Conservation (phyloP, 352 stramenopile species). For the Aphanomyces astaci region DNA sequence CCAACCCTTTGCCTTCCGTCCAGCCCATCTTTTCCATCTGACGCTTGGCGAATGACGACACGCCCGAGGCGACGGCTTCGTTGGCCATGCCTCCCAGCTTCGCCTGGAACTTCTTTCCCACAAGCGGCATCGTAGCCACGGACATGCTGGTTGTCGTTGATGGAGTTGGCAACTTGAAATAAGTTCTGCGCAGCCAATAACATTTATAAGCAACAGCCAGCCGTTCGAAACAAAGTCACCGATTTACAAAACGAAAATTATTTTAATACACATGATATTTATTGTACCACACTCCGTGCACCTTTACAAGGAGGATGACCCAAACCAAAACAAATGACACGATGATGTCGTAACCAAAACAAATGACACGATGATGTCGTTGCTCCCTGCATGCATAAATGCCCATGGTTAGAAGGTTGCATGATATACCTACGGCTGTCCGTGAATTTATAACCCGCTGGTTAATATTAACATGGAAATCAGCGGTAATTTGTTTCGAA, state of each 20-base stretch:
- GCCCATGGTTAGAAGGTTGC: neutral
- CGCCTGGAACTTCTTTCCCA: slow-evolving; percentile 78
- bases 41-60: slow-evolving; percentile 71
- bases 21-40: slow-evolving; percentile 96
- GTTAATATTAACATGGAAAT: neutral
- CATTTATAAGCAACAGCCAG: too few species aligned
- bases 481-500: neutral
- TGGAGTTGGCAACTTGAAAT: neutral
- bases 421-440: neutral
- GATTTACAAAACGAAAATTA: too few species aligned
- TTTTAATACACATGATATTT: too few species aligned
- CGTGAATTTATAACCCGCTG: neutral
- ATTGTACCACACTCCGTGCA: too few species aligned
- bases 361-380: too few species aligned
- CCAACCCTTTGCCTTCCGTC: slow-evolving; percentile 91
- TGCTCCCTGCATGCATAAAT: neutral
- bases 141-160: slow-evolving; percentile 8
- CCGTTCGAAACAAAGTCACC: too few species aligned
- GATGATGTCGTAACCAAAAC: too few species aligned
- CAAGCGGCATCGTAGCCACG: slow-evolving; percentile 42
- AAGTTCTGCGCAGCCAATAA: too few species aligned
- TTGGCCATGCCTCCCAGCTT: slow-evolving; percentile 77
- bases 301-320: too few species aligned
- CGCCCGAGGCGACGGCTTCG: slow-evolving; percentile 48
- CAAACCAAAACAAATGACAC: too few species aligned